These are phyloP conservation scores for Castanea crenata DNA, from an alignment of 306 rosid genomes.

Conservation along the genomic window DNA sequence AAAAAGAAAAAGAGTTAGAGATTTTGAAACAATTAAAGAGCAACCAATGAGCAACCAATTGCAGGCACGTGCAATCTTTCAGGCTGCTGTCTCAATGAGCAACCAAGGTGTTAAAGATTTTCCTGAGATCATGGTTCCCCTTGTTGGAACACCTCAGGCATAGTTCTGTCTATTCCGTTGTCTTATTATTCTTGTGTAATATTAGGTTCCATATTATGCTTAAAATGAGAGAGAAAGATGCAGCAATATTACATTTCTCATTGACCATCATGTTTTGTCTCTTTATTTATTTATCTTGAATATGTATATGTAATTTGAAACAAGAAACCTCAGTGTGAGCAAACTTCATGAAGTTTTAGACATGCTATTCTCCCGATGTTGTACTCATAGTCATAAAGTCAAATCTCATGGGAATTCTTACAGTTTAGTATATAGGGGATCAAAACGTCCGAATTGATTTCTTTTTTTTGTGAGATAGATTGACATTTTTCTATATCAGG, in stretches of 20 bases:
- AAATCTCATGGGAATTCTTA: neutral
- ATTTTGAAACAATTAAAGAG: too few relatives aligned
- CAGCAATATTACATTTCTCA: neutral
- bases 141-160: slow-evolving; percentile 94
- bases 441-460: neutral
- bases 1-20: too few relatives aligned
- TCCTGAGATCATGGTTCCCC: slow-evolving; percentile 99
- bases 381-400: neutral
- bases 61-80: slow-evolving; percentile 89
- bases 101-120: slow-evolving; percentile 67
- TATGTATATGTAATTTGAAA: slow-evolving; percentile 5
- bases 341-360: neutral
- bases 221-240: neutral
- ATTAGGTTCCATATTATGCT: slow-evolving; percentile 10
- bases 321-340: neutral
- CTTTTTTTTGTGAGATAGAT: neutral
- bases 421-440: neutral
- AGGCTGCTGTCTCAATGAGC: slow-evolving; percentile 77
- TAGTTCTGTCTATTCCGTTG: slow-evolving; percentile 25
- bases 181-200: neutral
- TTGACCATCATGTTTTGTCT: neutral
- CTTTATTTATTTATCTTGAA: neutral
- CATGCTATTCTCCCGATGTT: neutral
- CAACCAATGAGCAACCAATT: neutral
- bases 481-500: slow-evolving; percentile 44